phyloP scores from a whole-genome alignment of 176 grass and related monocot species.

The Ensete ventricosum region DNA sequence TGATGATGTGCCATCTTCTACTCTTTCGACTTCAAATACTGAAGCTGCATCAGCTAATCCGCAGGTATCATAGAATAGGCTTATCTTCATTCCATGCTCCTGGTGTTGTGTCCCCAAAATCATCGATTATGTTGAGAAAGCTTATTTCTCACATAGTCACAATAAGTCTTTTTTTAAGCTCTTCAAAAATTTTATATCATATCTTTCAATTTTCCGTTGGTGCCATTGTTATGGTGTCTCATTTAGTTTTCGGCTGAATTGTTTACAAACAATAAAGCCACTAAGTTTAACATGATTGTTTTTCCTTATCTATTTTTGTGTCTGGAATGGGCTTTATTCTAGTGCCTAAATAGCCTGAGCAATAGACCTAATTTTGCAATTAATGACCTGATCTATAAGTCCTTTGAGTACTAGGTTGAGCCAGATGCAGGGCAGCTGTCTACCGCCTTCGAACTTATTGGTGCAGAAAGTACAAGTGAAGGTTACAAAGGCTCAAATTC shows the following conservation, averaged over 20 bases:
- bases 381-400: not conserved
- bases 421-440: constrained; percentile 11
- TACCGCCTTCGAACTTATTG: constrained; percentile 3
- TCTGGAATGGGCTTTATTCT: not conserved
- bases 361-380: not conserved
- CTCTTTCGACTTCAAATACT: constrained; percentile 2
- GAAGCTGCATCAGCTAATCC: constrained; percentile 28
- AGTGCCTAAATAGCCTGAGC: not conserved
- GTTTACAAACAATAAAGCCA: not conserved
- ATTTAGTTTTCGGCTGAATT: constrained; percentile 11
- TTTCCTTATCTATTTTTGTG: not conserved
- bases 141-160: no score
- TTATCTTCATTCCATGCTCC: not conserved
- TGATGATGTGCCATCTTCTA: constrained; percentile 22
- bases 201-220: not conserved
- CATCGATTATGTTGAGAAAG: no score
- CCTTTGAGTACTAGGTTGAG: constrained; percentile 21
- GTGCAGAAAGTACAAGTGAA: constrained; percentile 18
- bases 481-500: constrained; percentile 12
- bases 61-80: constrained; percentile 23
- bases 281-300: not conserved
- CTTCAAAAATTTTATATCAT: no score
- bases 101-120: not conserved
- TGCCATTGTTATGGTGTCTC: constrained; percentile 4
- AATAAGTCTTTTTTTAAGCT: no score